These are phyloP conservation scores for Vaccinium darrowii DNA, from an alignment of 148 eudicot genomes.

Conservation along the genomic window DNA sequence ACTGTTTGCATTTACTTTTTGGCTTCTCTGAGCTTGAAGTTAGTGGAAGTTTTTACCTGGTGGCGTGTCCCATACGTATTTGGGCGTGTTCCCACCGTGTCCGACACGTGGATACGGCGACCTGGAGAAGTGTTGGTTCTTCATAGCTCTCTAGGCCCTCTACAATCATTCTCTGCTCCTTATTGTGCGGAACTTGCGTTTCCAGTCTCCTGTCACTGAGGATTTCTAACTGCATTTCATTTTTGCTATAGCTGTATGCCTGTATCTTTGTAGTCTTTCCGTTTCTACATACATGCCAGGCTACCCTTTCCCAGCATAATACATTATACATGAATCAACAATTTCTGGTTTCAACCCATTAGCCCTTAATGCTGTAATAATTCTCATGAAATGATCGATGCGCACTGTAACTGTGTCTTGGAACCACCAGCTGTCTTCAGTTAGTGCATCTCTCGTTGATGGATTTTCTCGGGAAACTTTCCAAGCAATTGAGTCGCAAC, in stretches of 20 bases:
- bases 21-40: neutral
- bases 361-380: slow-evolving; percentile 47
- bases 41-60: neutral
- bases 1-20: neutral
- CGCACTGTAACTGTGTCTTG: slow-evolving; percentile 49
- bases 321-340: slow-evolving; percentile 51
- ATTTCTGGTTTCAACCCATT: slow-evolving; percentile 46
- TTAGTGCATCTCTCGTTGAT: slow-evolving; percentile 16
- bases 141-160: slow-evolving; percentile 56
- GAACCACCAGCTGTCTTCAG: slow-evolving; percentile 52
- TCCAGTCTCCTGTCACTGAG: slow-evolving; percentile 39
- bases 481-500: slow-evolving; percentile 63
- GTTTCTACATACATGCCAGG: slow-evolving; percentile 40
- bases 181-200: slow-evolving; percentile 26
- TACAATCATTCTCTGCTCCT: slow-evolving; percentile 54
- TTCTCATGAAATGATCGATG: slow-evolving; percentile 65
- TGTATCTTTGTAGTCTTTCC: slow-evolving; percentile 22
- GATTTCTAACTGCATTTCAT: slow-evolving; percentile 46
- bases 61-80: too few relatives aligned
- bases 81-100: too few relatives aligned
- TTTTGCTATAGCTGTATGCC: slow-evolving; percentile 19
- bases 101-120: too few relatives aligned
- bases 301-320: slow-evolving; percentile 61
- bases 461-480: slow-evolving; percentile 47
- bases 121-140: too few relatives aligned